Base-by-base conservation (phyloP, 2,329 filamentous ascomycete genomes). In the Colletotrichum sansevieriae region DNA sequence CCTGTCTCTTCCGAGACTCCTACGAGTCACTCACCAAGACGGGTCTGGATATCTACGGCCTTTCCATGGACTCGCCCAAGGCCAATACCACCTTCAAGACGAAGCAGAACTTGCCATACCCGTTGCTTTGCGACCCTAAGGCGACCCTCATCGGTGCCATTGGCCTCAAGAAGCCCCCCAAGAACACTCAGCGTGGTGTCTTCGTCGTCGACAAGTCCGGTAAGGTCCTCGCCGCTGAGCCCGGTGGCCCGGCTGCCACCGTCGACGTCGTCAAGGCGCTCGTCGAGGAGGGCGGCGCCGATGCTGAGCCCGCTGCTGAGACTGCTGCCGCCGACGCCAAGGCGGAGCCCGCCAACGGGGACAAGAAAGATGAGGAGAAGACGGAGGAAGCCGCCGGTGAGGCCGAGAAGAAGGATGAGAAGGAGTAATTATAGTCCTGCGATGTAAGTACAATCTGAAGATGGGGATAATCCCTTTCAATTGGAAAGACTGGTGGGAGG, bases 81-180 rank as follows among this genome's bases (percentile, higher is more conserved):
- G 90, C 94, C 75, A 99, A 99, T 84, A 95, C 93, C 25, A 93
- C 89, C 52, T 99, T 98, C 87, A 92, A 94, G 82, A 91, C 90
- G 46, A 97, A 97, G 84, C 93, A 98, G 80, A 93, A 92, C 71
- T 88, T 98, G 62, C 93, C 91, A 5, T 99, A 97, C 80, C 84
- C 92, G 41, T 88, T 99, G 52, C 88, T 99, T 46, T 98, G 95
- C 82, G 95, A 99, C 79, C 87, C 91, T 6, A 82, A 83, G 59
- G 88, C 87, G 33, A 90, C 88, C 2, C 87, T 99, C 68, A 97
- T 98, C 75, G 84, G 80, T 12, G 94, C 94, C 63, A 92, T 98
- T 77, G 95, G 95, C n/a, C 82, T 98, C 72, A 95, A 94, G 83
- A 98, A 98, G 83, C 79, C 84, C 8, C 91, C 92, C 52, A 92